Evolutionary conservation across 129 eudicot genomes (phyloP), one percentile per base, ranked within the genome.

Genomic region (Smallanthus sonchifolius): DNA sequence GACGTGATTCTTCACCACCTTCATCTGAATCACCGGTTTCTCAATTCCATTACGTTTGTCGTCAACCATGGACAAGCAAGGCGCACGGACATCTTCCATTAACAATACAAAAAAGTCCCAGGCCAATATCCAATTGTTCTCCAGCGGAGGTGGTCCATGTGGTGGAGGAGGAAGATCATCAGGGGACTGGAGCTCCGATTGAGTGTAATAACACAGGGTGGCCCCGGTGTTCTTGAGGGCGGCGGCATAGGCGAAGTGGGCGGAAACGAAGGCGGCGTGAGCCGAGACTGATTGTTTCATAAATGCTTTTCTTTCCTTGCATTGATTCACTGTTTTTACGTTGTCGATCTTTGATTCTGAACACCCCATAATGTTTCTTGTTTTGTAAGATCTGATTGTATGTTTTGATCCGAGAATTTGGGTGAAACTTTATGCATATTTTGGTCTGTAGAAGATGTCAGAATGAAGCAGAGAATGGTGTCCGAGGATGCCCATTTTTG

Each of bases 321-420:
- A 89, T 78, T 87, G 77, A 1, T 73, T 68, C 7, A 85, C 85
- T 8, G 84, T 76, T 72, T 83, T 88, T 51, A 83, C 88, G 72
- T 87, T 79, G 77, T 84, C 85, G 83, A 87, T 89, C 91, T 86
- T 92, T n/a, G 96, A 92, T 69, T 85, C 91, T 0, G 91, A 78
- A 76, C 98, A 92, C 13, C 98, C 98, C 98, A 62, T 59, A 13
- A 89, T 92, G 42, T 48, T 38, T 76, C 13, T 30, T 67, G 39
- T 34, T 38, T 15, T 76, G 19, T 66, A 24, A 48, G 73, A 77
- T 77, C 63, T 76, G 45, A 57, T 28, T 57, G 51, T 6, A 36
- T 35, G 43, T 35, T 56, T 59, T 47, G 47, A 57, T 40, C 49
- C 32, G 5, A 47, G 3, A 20, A 45, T 55, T 35, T 68, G 36